Conservation (phyloP, 2,329 filamentous ascomycete species). For the Aquanectria penicillioides region DNA sequence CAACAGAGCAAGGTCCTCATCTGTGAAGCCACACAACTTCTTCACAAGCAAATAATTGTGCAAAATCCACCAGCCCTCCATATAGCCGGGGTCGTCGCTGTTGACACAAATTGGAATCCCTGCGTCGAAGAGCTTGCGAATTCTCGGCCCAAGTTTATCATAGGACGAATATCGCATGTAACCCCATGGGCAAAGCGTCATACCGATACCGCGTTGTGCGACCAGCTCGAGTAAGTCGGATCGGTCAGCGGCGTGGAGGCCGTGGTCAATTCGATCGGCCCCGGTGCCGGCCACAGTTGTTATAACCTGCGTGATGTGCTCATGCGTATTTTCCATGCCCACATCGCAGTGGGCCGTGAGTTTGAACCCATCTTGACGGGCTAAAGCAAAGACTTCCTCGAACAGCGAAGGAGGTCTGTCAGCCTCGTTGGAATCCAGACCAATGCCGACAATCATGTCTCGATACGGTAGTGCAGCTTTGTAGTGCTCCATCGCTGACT, state of each 20-base stretch:
- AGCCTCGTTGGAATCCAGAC: slow-evolving; percentile 58
- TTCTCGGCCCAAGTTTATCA: slow-evolving; percentile 59
- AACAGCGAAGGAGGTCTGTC: slow-evolving; percentile 57
- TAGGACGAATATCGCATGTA: slow-evolving; percentile 32
- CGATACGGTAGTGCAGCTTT: slow-evolving; percentile 48
- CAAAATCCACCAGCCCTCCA: slow-evolving; percentile 66
- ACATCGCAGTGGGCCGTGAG: slow-evolving; percentile 63
- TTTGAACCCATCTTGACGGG: slow-evolving; percentile 53
- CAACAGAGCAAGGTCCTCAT: slow-evolving; percentile 53
- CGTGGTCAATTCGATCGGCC: slow-evolving; percentile 77
- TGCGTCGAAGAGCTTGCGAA: slow-evolving; percentile 64
- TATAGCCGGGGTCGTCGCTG: slow-evolving; percentile 78
- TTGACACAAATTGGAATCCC: slow-evolving; percentile 76
- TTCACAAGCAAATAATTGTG: slow-evolving; percentile 47
- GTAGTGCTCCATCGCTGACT: slow-evolving; percentile 75
- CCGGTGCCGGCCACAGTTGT: slow-evolving; percentile 66
- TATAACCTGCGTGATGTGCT: slow-evolving; percentile 59
- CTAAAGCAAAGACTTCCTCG: slow-evolving; percentile 49
- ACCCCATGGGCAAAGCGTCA: slow-evolving; percentile 72
- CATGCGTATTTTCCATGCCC: slow-evolving; percentile 56
- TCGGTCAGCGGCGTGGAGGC: slow-evolving; percentile 71
- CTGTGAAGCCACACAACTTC: slow-evolving; percentile 19
- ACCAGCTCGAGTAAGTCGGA: slow-evolving; percentile 65
- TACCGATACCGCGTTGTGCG: slow-evolving; percentile 63
- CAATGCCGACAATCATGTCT: slow-evolving; percentile 54